Percentiles rank a stretch among this genome's conserved stretches.
Evolutionary conservation across 1,284 basidiomycete genomes (phyloP).

Genomic region (Laetiporus sulphureus): DNA sequence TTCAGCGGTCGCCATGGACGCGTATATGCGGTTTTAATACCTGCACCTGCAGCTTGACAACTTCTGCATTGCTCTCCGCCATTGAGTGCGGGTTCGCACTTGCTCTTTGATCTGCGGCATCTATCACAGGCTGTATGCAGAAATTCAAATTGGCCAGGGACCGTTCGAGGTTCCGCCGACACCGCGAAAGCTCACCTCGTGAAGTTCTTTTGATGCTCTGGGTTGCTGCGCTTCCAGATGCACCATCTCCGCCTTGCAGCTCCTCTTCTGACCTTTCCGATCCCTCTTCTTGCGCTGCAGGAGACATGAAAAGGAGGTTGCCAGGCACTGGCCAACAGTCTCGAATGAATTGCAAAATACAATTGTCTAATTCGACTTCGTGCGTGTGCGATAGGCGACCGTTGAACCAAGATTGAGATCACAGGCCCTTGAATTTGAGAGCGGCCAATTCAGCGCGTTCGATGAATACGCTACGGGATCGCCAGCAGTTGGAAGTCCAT

Average conservation of each 20-base stretch:
- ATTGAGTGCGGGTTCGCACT: constrained; percentile 58
- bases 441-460: too few relatives aligned
- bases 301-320: too few relatives aligned
- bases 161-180: background rate
- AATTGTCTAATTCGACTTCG: too few relatives aligned
- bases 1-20: too few relatives aligned
- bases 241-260: background rate
- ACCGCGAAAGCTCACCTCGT: background rate
- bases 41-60: constrained; percentile 54
- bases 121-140: constrained; percentile 63
- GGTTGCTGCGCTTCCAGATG: background rate
- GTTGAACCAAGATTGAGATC: too few relatives aligned
- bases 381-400: too few relatives aligned
- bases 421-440: too few relatives aligned
- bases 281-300: background rate
- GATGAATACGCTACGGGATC: too few relatives aligned
- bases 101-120: constrained; percentile 81
- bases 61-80: constrained; percentile 56
- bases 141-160: background rate
- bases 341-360: too few relatives aligned
- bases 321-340: too few relatives aligned
- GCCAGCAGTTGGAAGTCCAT: too few relatives aligned
- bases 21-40: constrained; percentile 29
- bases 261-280: background rate
- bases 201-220: background rate